phyloP scores from a whole-genome alignment of 192 early-diverging fungal species.

The Chytriomyces hyalinus region DNA sequence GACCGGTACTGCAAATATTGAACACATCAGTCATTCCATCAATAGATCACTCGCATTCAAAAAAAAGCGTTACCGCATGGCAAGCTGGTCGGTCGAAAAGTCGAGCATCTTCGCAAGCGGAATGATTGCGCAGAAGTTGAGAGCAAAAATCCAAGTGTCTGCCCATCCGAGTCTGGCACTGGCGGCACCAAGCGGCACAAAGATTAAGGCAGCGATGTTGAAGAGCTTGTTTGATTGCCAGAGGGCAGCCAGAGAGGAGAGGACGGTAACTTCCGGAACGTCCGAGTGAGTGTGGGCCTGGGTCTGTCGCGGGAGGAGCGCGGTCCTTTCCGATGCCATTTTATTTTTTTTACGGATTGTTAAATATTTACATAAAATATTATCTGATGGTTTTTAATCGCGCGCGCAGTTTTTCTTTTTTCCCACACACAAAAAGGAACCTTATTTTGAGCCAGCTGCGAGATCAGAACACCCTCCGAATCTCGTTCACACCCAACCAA shows the following conservation, averaged over 20 bases:
- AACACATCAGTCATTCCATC: too few species aligned
- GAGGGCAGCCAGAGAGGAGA: slow-evolving; percentile 30
- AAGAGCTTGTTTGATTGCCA: slow-evolving; percentile 23
- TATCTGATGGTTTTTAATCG: too few species aligned
- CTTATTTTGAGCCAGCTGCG: too few species aligned
- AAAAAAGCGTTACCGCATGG: not conserved
- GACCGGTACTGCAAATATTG: not conserved
- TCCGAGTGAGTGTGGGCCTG: not conserved
- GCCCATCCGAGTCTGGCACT: slow-evolving; percentile 69
- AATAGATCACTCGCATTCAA: too few species aligned
- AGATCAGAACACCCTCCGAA: too few species aligned
- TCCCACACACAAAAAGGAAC: too few species aligned
- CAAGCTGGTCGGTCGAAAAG: slow-evolving; percentile 81
- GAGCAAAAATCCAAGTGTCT: slow-evolving; percentile 69
- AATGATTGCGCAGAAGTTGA: slow-evolving; percentile 89
- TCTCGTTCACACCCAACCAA: too few species aligned
- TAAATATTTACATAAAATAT: not conserved
- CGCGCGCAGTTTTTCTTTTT: too few species aligned
- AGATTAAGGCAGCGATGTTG: slow-evolving; percentile 70
- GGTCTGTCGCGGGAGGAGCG: not conserved
- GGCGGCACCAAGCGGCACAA: slow-evolving; percentile 81
- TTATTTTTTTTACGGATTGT: not conserved
- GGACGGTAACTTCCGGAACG: slow-evolving; percentile 18
- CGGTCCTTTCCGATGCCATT: not conserved
- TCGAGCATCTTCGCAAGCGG: slow-evolving; percentile 89